Evolutionary conservation across 805 yeast genomes (phyloP).

Genomic region (Teunomyces atbi): DNA sequence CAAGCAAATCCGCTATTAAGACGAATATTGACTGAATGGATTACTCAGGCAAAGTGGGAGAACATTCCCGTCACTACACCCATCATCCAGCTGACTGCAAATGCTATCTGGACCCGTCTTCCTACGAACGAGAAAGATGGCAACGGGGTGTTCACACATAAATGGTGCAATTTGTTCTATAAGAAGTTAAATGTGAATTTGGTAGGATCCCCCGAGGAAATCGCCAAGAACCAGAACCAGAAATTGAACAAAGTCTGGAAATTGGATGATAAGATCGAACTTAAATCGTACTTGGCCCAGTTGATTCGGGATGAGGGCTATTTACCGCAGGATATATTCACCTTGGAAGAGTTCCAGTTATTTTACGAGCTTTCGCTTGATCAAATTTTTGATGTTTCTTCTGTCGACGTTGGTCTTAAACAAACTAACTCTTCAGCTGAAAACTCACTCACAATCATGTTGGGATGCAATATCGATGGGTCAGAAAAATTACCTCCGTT

Average conservation of each 20-base stretch:
- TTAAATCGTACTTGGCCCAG: constrained; percentile 42
- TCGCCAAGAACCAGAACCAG: constrained; percentile 20
- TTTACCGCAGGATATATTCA: constrained; percentile 52
- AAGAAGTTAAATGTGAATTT: constrained; percentile 50
- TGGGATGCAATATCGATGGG: constrained; percentile 63
- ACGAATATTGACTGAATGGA: constrained; percentile 66
- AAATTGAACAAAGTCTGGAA: constrained; percentile 55
- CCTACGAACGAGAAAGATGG: constrained; percentile 58
- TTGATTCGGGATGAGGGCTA: constrained; percentile 34
- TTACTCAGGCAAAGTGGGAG: constrained; percentile 65
- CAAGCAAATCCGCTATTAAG: constrained; percentile 55
- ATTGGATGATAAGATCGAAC: constrained; percentile 52
- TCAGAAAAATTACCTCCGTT: constrained; percentile 60
- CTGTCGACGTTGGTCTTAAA: constrained; percentile 42
- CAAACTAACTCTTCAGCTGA: constrained; percentile 38
- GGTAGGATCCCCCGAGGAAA: constrained; percentile 37
- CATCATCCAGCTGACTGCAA: constrained; percentile 60
- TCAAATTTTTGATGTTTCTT: constrained; percentile 48
- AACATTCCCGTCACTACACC: constrained; percentile 64
- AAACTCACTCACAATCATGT: constrained; percentile 52
- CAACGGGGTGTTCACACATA: constrained; percentile 60
- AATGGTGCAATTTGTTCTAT: constrained; percentile 56
- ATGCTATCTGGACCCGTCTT: constrained; percentile 59
- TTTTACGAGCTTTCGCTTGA: constrained; percentile 62
- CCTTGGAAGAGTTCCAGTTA: constrained; percentile 59